Evolutionary conservation across 202 grass and related monocot genomes (phyloP).

Genomic region (Schoenoplectus tabernaemontani): DNA sequence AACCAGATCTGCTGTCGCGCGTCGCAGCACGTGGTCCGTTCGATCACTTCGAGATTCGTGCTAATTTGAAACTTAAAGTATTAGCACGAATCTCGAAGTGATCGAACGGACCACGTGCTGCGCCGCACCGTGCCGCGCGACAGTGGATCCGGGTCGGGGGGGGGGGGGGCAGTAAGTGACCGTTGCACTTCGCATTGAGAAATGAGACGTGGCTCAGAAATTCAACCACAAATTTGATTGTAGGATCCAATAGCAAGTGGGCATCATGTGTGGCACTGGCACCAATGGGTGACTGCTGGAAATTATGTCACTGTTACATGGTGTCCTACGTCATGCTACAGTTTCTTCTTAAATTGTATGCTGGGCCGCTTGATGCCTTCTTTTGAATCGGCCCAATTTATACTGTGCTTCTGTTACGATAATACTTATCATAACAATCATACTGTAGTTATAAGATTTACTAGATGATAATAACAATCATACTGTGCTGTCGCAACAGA

Average conservation of each 20-base stretch:
- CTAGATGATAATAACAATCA: not conserved
- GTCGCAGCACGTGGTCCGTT: too few relatives aligned
- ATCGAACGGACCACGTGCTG: too few relatives aligned
- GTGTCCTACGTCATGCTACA: not conserved
- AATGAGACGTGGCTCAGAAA: not conserved
- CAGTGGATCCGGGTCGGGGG: too few relatives aligned
- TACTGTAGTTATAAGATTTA: not conserved
- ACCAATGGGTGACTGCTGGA: not conserved
- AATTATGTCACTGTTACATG: not conserved
- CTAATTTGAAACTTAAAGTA: too few relatives aligned
- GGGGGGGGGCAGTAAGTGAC: not conserved
- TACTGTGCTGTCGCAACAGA: not conserved
- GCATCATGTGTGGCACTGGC: not conserved
- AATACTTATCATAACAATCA: too few relatives aligned
- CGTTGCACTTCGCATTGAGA: not conserved
- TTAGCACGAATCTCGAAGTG: too few relatives aligned
- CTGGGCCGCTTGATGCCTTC: not conserved
- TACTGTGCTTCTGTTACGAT: not conserved
- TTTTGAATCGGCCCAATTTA: not conserved
- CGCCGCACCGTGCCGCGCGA: too few relatives aligned
- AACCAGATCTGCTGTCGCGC: too few relatives aligned
- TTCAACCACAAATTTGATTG: not conserved
- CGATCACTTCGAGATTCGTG: too few relatives aligned
- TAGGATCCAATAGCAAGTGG: not conserved
- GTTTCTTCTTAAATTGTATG: not conserved